Percentiles rank a stretch among this genome's conserved stretches.
These are phyloP conservation scores for Homolaphlyctis polyrhiza DNA, from an alignment of 371 early-diverging fungal species.

Conservation along the genomic window DNA sequence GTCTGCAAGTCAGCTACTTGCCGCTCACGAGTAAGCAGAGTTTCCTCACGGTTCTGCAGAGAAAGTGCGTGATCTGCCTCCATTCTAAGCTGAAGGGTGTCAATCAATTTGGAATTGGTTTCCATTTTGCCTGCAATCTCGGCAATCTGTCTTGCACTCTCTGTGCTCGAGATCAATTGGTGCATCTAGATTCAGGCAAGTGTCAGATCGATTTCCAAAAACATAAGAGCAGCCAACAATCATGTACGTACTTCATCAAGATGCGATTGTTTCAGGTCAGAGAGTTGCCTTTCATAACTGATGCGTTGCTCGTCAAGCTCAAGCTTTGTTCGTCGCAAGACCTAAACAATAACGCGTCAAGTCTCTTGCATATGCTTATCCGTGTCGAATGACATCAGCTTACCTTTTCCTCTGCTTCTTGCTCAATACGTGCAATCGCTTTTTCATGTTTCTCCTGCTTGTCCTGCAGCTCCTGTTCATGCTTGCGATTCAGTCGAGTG, in stretches of 20 bases:
- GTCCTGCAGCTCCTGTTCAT: not conserved
- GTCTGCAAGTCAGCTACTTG: not conserved
- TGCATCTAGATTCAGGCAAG: not conserved
- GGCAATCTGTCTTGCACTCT: not conserved
- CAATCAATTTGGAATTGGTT: not conserved
- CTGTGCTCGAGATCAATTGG: not conserved
- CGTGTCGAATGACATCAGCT: too few relatives aligned
- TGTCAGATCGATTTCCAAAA: too few relatives aligned
- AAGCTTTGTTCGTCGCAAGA: too few relatives aligned
- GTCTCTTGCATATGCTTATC: not conserved
- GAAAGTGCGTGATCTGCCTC: not conserved
- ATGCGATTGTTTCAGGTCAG: not conserved
- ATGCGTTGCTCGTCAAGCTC: not conserved
- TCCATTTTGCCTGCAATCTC: not conserved
- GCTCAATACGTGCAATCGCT: not conserved
- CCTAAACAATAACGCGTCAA: too few relatives aligned
- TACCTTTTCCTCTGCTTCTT: not conserved
- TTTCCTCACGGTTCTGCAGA: not conserved
- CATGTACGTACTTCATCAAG: not conserved
- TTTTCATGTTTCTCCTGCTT: not conserved
- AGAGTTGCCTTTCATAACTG: not conserved
- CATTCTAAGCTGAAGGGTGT: not conserved
- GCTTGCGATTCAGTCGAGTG: not conserved
- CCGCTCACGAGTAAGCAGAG: not conserved
- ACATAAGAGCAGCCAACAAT: too few relatives aligned